These are phyloP conservation scores for Colletotrichum eleusines DNA, from an alignment of 2,329 filamentous ascomycete genomes.

Conservation along the genomic window DNA sequence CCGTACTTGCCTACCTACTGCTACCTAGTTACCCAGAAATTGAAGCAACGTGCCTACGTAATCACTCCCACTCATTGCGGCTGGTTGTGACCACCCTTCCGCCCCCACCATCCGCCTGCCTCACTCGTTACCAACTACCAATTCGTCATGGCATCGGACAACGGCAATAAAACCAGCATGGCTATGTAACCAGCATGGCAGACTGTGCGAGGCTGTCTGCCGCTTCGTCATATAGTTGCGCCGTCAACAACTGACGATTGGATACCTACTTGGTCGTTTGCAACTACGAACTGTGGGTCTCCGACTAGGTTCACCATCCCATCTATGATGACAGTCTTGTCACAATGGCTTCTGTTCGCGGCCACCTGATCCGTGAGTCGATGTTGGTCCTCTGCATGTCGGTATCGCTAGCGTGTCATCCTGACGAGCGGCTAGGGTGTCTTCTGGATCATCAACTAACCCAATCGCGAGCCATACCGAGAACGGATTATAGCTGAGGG, in stretches of 20 bases:
- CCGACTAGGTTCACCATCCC: not conserved
- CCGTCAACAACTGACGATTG: not conserved
- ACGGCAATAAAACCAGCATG: constrained; percentile 16
- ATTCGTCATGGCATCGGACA: constrained; percentile 17
- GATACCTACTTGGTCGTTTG: not conserved
- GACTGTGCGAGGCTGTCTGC: not conserved
- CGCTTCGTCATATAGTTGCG: not conserved
- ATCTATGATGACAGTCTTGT: constrained; percentile 7
- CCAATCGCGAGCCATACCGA: constrained; percentile 36
- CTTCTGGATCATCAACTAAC: not conserved
- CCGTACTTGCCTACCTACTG: constrained; percentile 1
- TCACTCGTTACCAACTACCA: too few relatives aligned
- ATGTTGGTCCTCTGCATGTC: not conserved
- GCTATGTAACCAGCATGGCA: constrained; percentile 11
- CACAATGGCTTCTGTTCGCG: constrained; percentile 1
- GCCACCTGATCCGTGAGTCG: not conserved
- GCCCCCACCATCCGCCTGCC: not conserved
- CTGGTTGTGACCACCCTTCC: not conserved
- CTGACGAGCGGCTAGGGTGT: not conserved
- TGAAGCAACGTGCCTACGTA: too few relatives aligned
- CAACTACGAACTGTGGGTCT: not conserved
- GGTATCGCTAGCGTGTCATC: constrained; percentile 9
- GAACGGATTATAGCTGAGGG: constrained; percentile 13
- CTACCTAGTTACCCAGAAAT: constrained; percentile 11
- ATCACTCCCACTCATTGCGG: too few relatives aligned